phyloP scores from a whole-genome alignment of 495 filamentous ascomycete genomes.

The Penicillium coprophilum region DNA sequence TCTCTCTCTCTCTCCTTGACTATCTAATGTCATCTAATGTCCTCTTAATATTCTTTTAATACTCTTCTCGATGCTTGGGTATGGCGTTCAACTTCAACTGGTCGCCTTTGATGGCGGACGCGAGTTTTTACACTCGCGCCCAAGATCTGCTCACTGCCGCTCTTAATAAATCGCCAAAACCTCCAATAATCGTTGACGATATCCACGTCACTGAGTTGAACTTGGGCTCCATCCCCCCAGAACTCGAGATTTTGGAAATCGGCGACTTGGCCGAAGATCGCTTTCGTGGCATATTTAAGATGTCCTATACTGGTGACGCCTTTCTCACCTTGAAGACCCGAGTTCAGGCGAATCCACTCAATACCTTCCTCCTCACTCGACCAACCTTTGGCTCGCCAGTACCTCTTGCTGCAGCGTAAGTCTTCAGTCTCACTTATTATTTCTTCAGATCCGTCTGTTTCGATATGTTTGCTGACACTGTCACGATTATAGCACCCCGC shows the following conservation, averaged over 20 bases:
- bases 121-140: conserved; percentile 81
- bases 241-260: conserved; percentile 94
- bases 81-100: conserved; percentile 99
- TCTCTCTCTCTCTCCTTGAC: not conserved
- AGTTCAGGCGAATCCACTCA: conserved; percentile 96
- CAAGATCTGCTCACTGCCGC: conserved; percentile 92
- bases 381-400: conserved; percentile 89
- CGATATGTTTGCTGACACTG: conserved; percentile 18
- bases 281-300: conserved; percentile 97
- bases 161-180: conserved; percentile 96
- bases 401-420: conserved; percentile 83
- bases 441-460: not conserved
- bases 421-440: conserved; percentile 5
- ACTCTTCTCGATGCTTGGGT: conserved; percentile 35
- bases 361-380: conserved; percentile 89
- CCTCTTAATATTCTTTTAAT: conserved; percentile 4
- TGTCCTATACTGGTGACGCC: conserved; percentile 95
- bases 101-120: conserved; percentile 96
- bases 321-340: conserved; percentile 90
- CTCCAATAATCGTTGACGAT: conserved; percentile 98
- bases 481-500: conserved; percentile 53
- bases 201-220: conserved; percentile 98
- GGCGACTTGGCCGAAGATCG: conserved; percentile 95
- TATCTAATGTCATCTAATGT: not conserved
- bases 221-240: conserved; percentile 85